These are phyloP conservation scores for Fusarium tjaetaba DNA, from an alignment of 2,329 filamentous ascomycete species.

Conservation along the genomic window DNA sequence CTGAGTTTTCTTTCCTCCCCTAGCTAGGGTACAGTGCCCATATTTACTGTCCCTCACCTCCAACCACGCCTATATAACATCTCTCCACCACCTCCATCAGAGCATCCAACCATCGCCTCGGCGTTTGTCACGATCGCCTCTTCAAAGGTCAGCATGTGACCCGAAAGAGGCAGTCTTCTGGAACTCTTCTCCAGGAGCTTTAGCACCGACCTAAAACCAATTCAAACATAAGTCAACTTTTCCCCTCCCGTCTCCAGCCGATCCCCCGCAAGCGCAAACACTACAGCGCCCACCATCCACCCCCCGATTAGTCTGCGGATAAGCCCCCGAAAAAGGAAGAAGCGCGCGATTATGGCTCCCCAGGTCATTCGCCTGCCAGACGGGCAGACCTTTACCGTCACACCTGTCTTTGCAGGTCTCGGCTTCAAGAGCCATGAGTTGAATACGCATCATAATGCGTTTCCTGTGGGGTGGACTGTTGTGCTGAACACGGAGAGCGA, in stretches of 20 bases:
- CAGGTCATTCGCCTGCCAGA: conserved; percentile 80
- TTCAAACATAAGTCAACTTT: neutral
- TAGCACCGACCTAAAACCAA: neutral
- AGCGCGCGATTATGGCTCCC: conserved; percentile 47
- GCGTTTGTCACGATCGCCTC: conserved; percentile 46
- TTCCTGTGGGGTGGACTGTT: conserved; percentile 90
- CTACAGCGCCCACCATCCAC: conserved; percentile 8
- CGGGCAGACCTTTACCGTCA: conserved; percentile 83
- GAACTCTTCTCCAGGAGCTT: conserved; percentile 37
- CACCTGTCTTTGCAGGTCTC: conserved; percentile 89
- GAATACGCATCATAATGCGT: conserved; percentile 73
- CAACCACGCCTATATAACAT: conserved; percentile 11
- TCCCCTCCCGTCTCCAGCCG: conserved; percentile 26
- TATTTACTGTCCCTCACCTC: neutral
- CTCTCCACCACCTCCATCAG: conserved; percentile 33
- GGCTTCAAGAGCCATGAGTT: conserved; percentile 88
- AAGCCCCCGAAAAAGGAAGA: neutral
- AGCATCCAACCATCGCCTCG: conserved; percentile 43
- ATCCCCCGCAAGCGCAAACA: conserved; percentile 37
- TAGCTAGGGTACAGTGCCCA: neutral
- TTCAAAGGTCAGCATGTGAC: conserved; percentile 40
- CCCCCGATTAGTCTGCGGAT: conserved; percentile 14
- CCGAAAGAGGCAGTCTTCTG: conserved; percentile 40
- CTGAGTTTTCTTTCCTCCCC: no score
- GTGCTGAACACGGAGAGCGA: conserved; percentile 75